A percentile compares a stretch with the other conserved stretches of the same genome.
phyloP scores from a whole-genome alignment of 2,329 filamentous ascomycete genomes.

The Penicillium sp. region DNA sequence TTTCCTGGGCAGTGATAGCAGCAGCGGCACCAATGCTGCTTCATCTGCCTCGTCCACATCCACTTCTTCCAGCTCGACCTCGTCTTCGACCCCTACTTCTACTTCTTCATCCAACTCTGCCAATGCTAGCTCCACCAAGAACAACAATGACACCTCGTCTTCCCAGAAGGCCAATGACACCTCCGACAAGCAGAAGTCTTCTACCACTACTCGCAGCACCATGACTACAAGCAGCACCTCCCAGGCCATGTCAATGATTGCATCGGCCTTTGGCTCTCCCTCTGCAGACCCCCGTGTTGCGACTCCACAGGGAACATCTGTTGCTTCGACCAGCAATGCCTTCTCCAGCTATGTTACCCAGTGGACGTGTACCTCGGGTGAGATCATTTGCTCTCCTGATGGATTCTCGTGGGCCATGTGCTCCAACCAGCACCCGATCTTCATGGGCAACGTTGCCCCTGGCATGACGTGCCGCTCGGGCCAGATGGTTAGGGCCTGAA shows the following conservation, averaged over 20 bases:
- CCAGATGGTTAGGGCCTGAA: constrained; percentile 20
- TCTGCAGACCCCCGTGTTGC: constrained; percentile 16
- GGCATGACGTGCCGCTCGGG: constrained; percentile 42
- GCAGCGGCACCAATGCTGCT: constrained; percentile 1
- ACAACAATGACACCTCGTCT: constrained; percentile 3
- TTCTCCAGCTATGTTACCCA: constrained; percentile 22
- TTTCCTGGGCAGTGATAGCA: constrained; percentile 32
- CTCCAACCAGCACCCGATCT: constrained; percentile 32
- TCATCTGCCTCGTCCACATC: constrained; percentile 9
- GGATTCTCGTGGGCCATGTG: constrained; percentile 43
- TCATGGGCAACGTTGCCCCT: constrained; percentile 45
- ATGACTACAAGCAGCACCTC: background rate
- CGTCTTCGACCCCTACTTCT: background rate
- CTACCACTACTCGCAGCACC: constrained; percentile 12
- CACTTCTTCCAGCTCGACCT: background rate
- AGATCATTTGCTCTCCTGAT: constrained; percentile 39
- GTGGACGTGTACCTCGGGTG: constrained; percentile 32
- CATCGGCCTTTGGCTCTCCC: constrained; percentile 16
- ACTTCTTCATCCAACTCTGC: constrained; percentile 11
- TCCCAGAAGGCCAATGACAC: background rate
- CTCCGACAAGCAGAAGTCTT: constrained; percentile 18
- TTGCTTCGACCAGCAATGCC: constrained; percentile 23
- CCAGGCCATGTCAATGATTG: constrained; percentile 22
- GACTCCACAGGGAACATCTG: constrained; percentile 2
- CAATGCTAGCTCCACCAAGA: constrained; percentile 18